Percentiles rank a stretch among this genome's conserved stretches.
phyloP scores from a whole-genome alignment of 2,329 filamentous ascomycete species.

The Thelonectria blattea region DNA sequence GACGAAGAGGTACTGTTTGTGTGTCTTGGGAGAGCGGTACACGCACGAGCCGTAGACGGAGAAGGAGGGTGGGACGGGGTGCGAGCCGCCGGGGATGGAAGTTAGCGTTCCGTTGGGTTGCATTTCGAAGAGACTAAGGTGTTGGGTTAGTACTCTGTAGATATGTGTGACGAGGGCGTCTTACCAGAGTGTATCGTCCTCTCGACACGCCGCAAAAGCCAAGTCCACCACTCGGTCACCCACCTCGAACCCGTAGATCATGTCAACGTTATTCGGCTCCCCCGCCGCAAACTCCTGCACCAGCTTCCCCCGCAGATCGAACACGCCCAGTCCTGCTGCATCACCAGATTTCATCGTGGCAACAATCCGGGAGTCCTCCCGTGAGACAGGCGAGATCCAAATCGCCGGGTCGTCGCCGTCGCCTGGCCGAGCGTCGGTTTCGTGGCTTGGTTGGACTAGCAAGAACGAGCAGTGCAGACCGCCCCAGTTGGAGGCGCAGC shows the following conservation, averaged over 20 bases:
- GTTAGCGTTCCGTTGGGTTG: slow-evolving; percentile 51
- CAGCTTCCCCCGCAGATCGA: slow-evolving; percentile 54
- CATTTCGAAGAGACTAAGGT: slow-evolving; percentile 55
- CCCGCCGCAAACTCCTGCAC: slow-evolving; percentile 52
- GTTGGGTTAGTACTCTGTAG: slow-evolving; percentile 18
- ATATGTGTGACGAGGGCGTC: slow-evolving; percentile 16
- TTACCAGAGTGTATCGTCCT: slow-evolving; percentile 59
- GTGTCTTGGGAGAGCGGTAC: slow-evolving; percentile 54
- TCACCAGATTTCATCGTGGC: slow-evolving; percentile 58
- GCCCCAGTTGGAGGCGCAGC: slow-evolving; percentile 51
- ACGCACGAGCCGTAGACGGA: slow-evolving; percentile 59
- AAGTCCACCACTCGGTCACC: slow-evolving; percentile 54
- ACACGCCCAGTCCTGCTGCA: slow-evolving; percentile 56
- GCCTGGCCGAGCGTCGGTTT: slow-evolving; percentile 51
- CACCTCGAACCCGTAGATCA: slow-evolving; percentile 56
- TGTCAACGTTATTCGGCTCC: slow-evolving; percentile 61
- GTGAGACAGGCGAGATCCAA: slow-evolving; percentile 51
- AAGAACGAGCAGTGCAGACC: slow-evolving; percentile 54
- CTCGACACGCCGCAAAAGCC: slow-evolving; percentile 57
- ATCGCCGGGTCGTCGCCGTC: slow-evolving; percentile 57
- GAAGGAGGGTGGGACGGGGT: slow-evolving; percentile 53
- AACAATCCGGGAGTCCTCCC: slow-evolving; percentile 54
- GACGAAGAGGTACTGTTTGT: slow-evolving; percentile 60
- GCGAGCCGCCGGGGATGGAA: slow-evolving; percentile 51
- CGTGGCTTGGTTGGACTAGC: slow-evolving; percentile 47